These are phyloP conservation scores for Flueggea neowawraea DNA, from an alignment of 441 rosid species.

Conservation along the genomic window DNA sequence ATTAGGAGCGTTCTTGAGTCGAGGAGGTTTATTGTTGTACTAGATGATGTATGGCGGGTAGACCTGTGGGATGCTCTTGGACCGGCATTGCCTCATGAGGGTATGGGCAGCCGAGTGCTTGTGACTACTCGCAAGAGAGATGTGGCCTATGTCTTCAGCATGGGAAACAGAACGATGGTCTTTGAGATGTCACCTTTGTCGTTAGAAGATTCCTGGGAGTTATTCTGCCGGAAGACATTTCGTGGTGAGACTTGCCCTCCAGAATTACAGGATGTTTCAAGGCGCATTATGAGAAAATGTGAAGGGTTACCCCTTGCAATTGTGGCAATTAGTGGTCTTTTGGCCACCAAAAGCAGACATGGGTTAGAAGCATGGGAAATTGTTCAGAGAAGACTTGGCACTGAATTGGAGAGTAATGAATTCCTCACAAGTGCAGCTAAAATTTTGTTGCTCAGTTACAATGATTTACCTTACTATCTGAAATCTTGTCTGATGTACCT, in stretches of 20 bases:
- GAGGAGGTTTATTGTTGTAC: not conserved
- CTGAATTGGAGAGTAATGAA: not conserved
- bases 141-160: constrained; percentile 6
- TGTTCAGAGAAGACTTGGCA: not conserved
- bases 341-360: constrained; percentile 7
- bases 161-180: not conserved
- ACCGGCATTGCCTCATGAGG: not conserved
- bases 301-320: constrained; percentile 27
- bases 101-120: not conserved
- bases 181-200: constrained; percentile 6
- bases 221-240: constrained; percentile 24
- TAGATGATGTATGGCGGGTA: constrained; percentile 4
- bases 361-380: constrained; percentile 5
- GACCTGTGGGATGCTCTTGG: constrained; percentile 1
- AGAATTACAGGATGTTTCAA: constrained; percentile 13
- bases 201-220: constrained; percentile 11
- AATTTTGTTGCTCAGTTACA: constrained; percentile 6
- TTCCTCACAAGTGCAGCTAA: not conserved
- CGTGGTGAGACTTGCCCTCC: constrained; percentile 13
- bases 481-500: constrained; percentile 10
- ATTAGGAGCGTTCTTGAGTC: not conserved
- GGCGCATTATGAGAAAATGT: constrained; percentile 17
- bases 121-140: constrained; percentile 1
- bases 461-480: constrained; percentile 1
- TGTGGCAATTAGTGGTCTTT: constrained; percentile 22